Evolutionary conservation across 495 filamentous ascomycete species (phyloP).

Genomic region (Penicillium nucicola): DNA sequence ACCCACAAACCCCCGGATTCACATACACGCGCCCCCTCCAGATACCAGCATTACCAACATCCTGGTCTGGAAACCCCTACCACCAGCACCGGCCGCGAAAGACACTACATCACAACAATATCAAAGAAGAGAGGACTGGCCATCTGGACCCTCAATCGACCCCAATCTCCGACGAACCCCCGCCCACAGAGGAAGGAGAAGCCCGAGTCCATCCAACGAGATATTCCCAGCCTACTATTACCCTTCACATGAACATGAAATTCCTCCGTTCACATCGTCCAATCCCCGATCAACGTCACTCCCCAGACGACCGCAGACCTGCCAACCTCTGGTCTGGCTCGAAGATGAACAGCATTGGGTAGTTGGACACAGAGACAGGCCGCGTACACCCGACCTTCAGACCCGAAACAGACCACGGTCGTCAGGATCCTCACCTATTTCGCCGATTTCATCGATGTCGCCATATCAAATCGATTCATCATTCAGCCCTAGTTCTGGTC

Average conservation of each 20-base stretch:
- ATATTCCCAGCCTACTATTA: not conserved
- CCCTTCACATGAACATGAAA: not conserved
- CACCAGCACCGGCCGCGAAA: constrained; percentile 13
- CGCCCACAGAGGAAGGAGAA: constrained; percentile 1
- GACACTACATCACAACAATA: constrained; percentile 1
- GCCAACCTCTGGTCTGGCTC: constrained; percentile 9
- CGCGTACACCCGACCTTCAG: not conserved
- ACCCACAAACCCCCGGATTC: not conserved
- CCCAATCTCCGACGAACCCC: not conserved
- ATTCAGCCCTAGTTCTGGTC: not conserved
- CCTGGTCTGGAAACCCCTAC: constrained; percentile 14
- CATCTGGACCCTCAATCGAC: not conserved
- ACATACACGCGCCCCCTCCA: constrained; percentile 6
- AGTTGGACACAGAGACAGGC: not conserved
- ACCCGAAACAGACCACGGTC: not conserved
- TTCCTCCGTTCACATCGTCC: not conserved
- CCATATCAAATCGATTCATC: not conserved
- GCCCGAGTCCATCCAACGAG: not conserved
- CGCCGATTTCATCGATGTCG: not conserved
- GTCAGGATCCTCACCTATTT: not conserved
- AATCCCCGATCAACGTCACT: not conserved
- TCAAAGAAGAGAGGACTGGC: not conserved
- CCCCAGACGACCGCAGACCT: not conserved
- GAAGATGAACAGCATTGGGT: constrained; percentile 17
- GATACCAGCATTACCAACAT: constrained; percentile 6